Base-by-base conservation (phyloP, 2,329 filamentous ascomycete species). In the Fusarium foetens region DNA sequence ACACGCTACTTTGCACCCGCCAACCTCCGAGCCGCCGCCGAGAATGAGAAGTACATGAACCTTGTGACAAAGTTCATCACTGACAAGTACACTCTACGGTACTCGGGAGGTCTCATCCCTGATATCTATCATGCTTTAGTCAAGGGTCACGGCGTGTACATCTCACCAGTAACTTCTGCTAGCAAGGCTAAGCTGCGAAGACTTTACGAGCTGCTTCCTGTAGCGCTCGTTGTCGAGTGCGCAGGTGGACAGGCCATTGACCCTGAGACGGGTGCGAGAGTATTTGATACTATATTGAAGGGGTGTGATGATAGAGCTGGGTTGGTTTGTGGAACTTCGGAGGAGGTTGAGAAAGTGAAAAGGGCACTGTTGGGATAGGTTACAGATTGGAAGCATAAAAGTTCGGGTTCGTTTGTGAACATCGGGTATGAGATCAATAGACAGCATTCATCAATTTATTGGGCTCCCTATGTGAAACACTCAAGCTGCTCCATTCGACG, bases 1-100 rank as follows among this genome's bases (percentile, higher is more conserved):
- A 87, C 87, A 31, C 83, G 86, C 1, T 91, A 90, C 76, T 91
- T 91, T 72, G 87, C 89, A 0, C 89, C 89, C 0, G 89, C 89
- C 8, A 91, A 91, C 72, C 78, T 91, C 59, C 86, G 89, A 14
- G 83, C 86, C 1, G 88, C 89, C 0, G 84, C 85, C 1, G 86
- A 90, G 23, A 81, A 86, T 48, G 73, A 79, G 10, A 71, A 72
- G 33, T 91, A 91, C 77, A 82, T 84, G 78, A 63, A 55, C 0
- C 82, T 91, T 0, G 80, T 91, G 8, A 79, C 80, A 29, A 77
- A 81, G 9, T 90, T 85, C 66, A 85, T 91, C 12, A 51, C 68
- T n/a, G 77, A 85, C 43, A 84, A 84, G 72, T 91, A 90, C 76
- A 90, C 89, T 2, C 81, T 91, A 41, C 82, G 89, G 5, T 91